Percentiles rank a stretch among this genome's conserved stretches.
Evolutionary conservation across 1,284 basidiomycete genomes (phyloP).

Genomic region (Sphagnurus paluster): DNA sequence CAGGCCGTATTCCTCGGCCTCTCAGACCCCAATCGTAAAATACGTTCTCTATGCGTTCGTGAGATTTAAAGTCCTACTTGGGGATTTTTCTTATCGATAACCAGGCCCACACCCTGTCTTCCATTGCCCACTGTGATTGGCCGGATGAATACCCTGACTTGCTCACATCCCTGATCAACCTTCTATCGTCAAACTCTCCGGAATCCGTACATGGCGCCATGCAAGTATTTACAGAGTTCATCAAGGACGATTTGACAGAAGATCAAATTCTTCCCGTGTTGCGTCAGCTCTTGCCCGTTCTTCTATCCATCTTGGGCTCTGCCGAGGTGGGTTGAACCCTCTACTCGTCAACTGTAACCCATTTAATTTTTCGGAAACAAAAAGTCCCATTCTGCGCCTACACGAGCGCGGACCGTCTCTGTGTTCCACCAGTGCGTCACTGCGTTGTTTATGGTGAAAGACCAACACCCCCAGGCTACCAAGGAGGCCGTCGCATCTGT

Average conservation of each 20-base stretch:
- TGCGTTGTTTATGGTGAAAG: conserved; percentile 92
- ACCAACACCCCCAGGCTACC: conserved; percentile 84
- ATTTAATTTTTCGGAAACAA: conserved; percentile 10
- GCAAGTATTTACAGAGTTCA: conserved; percentile 91
- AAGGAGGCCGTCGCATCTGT: conserved; percentile 81
- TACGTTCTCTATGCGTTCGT: conserved; percentile 79
- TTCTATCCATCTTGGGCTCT: conserved; percentile 81
- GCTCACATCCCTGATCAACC: conserved; percentile 66
- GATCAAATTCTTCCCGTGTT: conserved; percentile 91
- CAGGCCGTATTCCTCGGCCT: conserved; percentile 75
- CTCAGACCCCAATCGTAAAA: conserved; percentile 83
- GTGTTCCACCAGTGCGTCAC: conserved; percentile 92
- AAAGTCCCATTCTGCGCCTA: conserved; percentile 73
- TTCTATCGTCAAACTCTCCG: conserved; percentile 72
- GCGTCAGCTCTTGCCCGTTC: conserved; percentile 79
- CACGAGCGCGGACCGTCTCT: conserved; percentile 81
- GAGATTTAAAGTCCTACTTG: no score
- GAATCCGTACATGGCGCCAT: conserved; percentile 90
- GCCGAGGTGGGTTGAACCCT: conserved; percentile 55
- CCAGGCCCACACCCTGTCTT: conserved; percentile 82
- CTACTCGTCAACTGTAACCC: not conserved
- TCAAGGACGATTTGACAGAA: conserved; percentile 87
- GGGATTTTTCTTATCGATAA: not conserved
- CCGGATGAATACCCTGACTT: conserved; percentile 91
- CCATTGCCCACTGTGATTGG: conserved; percentile 89